Evolutionary conservation across 768 basidiomycete genomes (phyloP), one percentile per base, ranked within the genome.

Genomic region (Chalciporus sphaerocephalus): DNA sequence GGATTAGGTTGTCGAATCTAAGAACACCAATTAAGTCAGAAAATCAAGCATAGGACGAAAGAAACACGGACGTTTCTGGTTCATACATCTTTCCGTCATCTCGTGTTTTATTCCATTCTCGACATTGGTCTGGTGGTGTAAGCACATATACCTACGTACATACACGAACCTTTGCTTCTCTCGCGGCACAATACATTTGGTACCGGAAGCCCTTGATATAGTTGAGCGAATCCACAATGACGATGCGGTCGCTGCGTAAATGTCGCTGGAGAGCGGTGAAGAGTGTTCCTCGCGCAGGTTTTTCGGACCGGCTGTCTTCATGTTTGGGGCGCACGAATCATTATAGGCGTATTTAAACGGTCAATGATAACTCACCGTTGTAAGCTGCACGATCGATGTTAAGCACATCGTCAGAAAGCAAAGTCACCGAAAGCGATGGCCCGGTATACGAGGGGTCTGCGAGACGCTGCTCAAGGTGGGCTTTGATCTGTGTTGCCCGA

Each of bases 121-220:
- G 74, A 66, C 92, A 95, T 30, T 78, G 71, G 5, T 89, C 87
- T 13, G 81, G 81, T 1, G 83, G 79, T 2, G 88, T 79, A 15
- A 83, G 76, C n/a, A 89, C 78, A 58, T 81, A 85, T 30, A 92
- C 68, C 89, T 92, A 66, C 37, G 96, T 97, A 65, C 88, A 92
- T 5, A 87, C 81, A 25, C 94, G 74, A 21, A 92, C 73, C 55
- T 85, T 87, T 53, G 83, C 76, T 61, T 99, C 96, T 41, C 92
- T 73, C 5, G 93, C 94, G 1, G 91, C 90, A 60, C 95, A 97
- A 62, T 97, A 96, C 71, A 99, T 83, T 65, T 99, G 96, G 66
- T 99, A 99, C 23, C 96, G 83, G 62, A 92, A 96, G 10, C 95
- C 95, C 64, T 99, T 98, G 75, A 98, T 98, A 67, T 99, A 97